Evolutionary conservation across 148 eudicot genomes (phyloP), one percentile per base, ranked within the genome.

Genomic region (Heliosperma pusillum): DNA sequence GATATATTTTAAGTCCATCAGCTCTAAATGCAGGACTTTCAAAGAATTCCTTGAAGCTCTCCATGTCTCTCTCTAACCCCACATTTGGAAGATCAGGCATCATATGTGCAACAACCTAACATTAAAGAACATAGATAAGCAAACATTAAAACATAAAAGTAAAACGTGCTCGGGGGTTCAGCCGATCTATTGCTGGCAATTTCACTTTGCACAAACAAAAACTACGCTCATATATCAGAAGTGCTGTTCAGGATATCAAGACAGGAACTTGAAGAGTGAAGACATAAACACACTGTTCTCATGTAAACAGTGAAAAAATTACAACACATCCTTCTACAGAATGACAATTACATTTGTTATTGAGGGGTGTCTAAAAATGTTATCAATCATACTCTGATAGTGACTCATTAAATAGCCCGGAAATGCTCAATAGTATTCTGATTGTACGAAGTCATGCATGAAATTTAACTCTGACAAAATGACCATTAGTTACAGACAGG

Each of bases 61-160:
- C 99, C 84, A 95, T 73, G 85, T 95, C 99, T 71, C 99, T 89
- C 74, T 95, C 99, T 74, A 95, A 96, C 30, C 99, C 99, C 77
- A 95, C 99, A 75, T 95, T 92, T 77, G 99, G 99, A 82, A 95
- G 97, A 88, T 95, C 99, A 24, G 99, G 99, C 99, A 95, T 95
- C 99, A 95, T 95, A 86, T 95, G 99, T 70, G 99, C 97, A 83
- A 95, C 99, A 71, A 95, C 97, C 99, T 95, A 80, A 36, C 77
- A 81, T 47, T 73, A 78, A 69, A 70, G n/a, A 68, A 67, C 3
- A 10, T n/a, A 75, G 13, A 36, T 33, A 64, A 66, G 22, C 21
- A 5, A 45, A 21, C 7, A 12, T 12, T 10, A 44, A 42, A 42
- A 72, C 55, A 58, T 17, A 69, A 0, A 13, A 12, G 52, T 2